Evolutionary conservation across 1,284 basidiomycete genomes (phyloP), one percentile per base, ranked within the genome.

Genomic region (Ganoderma leucocontextum): DNA sequence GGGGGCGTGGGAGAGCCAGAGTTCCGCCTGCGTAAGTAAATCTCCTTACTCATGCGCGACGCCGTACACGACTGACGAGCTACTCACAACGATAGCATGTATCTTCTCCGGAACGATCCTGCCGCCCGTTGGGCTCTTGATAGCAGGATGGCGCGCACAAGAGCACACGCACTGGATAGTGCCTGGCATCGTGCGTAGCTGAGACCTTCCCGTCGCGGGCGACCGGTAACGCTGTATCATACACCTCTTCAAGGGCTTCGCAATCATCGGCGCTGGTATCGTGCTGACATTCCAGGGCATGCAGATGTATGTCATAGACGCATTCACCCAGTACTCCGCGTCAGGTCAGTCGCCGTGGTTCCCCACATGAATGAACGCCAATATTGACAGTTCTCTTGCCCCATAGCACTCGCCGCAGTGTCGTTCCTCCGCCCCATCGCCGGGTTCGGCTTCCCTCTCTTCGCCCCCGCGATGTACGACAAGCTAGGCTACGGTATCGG

Each of bases 361-460:
- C n/a, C n/a, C n/a, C n/a, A n/a, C n/a, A n/a, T n/a, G n/a, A n/a
- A n/a, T n/a, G n/a, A n/a, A n/a, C n/a, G n/a, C n/a, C n/a, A n/a
- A n/a, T n/a, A n/a, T n/a, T n/a, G n/a, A n/a, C n/a, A n/a, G n/a
- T n/a, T n/a, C n/a, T n/a, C n/a, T n/a, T n/a, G n/a, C n/a, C 9
- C 33, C 42, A 38, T 64, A 87, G 90, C 90, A 0, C 78, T 91
- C 2, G 89, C 89, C 0, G 87, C 88, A 0, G 85, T 86, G 13
- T 79, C 85, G 0, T 89, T 76, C 77, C 77, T 91, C 7, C 86
- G 90, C 41, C 86, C 88, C 0, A 67, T 91, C 0, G 86, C 86
- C 1, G 89, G 90, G 2, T 91, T 90, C 63, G 87, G 85, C 1
- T 92, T 92, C 75, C 91, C 91, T 8, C 76, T 92, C 9, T 91